Evolutionary conservation across 2,329 filamentous ascomycete species (phyloP), one percentile per base, ranked within the genome.

Genomic region (Botrytis fragariae): DNA sequence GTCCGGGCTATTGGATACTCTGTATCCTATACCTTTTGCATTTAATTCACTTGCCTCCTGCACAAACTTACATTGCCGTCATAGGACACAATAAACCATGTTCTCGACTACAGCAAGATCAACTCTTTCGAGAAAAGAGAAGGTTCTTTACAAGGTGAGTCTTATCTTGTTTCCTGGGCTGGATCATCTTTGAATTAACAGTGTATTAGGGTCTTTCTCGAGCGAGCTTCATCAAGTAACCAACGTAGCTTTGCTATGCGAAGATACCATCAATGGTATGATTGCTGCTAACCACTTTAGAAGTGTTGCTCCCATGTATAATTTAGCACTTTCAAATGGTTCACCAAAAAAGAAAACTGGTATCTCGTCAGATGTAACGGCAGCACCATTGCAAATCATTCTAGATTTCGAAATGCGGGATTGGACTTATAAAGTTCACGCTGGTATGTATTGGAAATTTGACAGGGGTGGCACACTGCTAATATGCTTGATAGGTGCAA

Each of bases 51-150:
- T 42, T 25, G 6, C 18, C 48, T n/a, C 35, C 25, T 22, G 4
- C 16, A 57, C 0, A n/a, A 54, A 18, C 35, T 57, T 42, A 42
- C 25, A 29, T 5, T 68, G 25, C 16, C 25, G 6, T 25, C 35
- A 57, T 60, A 78, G 77, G 86, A 88, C 75, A 87, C 86, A 0
- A 84, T 86, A n/a, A 85, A 88, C 68, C 86, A 87, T 62, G 81
- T 88, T 1, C 82, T 87, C 1, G 85, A 86, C 69, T 89, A 85
- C 69, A 86, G 85, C 69, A 89, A 89, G 74, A 86, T 90, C 72
- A 86, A 86, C 76, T 84, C 77, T 3, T 80, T 80, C 57, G 39
- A 71, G 35, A 76, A 79, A 59, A 77, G 74, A 32, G 72, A 75
- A n/a, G 68, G 74, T 25, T 72, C 74, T 65, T 54, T 75, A 32